phyloP scores from a whole-genome alignment of 2,329 filamentous ascomycete species.

The Coniochaeta hoffmannii region DNA sequence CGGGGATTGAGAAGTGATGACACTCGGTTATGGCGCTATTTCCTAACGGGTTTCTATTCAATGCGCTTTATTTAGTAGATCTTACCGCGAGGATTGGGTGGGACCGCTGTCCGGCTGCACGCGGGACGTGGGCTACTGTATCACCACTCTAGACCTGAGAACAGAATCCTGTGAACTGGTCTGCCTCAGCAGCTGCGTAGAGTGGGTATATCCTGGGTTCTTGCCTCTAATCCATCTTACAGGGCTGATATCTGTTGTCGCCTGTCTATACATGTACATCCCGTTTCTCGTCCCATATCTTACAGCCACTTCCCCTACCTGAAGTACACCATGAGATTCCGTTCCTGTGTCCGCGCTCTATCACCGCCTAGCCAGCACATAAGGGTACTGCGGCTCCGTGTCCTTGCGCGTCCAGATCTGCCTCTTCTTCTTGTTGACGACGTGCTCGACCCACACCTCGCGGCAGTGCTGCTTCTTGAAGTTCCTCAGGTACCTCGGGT shows the following conservation, averaged over 20 bases:
- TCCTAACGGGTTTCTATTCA: not conserved
- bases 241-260: not conserved
- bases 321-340: not conserved
- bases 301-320: not conserved
- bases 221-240: not conserved
- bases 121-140: not conserved
- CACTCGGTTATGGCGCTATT: not conserved
- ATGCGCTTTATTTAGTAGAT: slow-evolving; percentile 3
- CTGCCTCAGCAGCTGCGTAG: not conserved
- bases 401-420: slow-evolving; percentile 84
- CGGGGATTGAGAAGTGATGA: slow-evolving; percentile 27
- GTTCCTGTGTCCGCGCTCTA: not conserved
- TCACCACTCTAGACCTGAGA: not conserved
- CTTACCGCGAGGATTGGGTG: not conserved
- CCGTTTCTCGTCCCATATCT: not conserved
- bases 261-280: not conserved
- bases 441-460: slow-evolving; percentile 87
- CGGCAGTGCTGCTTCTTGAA: slow-evolving; percentile 70
- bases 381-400: slow-evolving; percentile 61
- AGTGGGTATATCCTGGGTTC: not conserved
- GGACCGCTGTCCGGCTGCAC: not conserved
- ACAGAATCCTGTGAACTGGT: not conserved
- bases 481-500: slow-evolving; percentile 79
- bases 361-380: slow-evolving; percentile 26
- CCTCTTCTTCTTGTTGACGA: slow-evolving; percentile 76